Evolutionary conservation across 2,329 filamentous ascomycete species (phyloP).

Genomic region (Davidsoniella neocaledoniae): DNA sequence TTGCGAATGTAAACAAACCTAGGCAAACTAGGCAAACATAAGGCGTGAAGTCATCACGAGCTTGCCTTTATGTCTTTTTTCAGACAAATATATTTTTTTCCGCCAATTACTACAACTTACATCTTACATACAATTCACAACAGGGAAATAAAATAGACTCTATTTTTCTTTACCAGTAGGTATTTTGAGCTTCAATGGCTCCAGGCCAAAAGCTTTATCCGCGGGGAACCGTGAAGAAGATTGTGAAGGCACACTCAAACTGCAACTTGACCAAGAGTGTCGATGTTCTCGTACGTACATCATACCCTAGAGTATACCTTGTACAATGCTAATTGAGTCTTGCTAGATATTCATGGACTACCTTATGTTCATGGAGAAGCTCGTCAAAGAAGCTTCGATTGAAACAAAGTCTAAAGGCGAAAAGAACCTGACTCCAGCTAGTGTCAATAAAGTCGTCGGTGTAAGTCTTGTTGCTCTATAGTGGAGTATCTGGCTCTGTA

Average conservation of each 20-base stretch:
- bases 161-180: not conserved
- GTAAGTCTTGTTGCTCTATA: conserved; percentile 27
- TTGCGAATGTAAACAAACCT: not conserved
- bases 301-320: not conserved
- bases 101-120: not conserved
- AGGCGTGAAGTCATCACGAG: too few relatives aligned
- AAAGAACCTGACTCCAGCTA: conserved; percentile 54
- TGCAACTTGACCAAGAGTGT: conserved; percentile 68
- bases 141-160: too few relatives aligned
- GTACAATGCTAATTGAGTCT: not conserved
- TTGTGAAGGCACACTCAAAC: conserved; percentile 75
- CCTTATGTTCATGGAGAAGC: conserved; percentile 59
- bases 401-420: conserved; percentile 59
- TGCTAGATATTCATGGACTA: conserved; percentile 69
- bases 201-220: conserved; percentile 63
- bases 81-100: not conserved
- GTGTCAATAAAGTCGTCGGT: conserved; percentile 60
- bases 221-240: conserved; percentile 70
- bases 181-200: conserved; percentile 28
- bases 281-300: conserved; percentile 51
- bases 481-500: not conserved
- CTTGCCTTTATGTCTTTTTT: too few relatives aligned
- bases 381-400: conserved; percentile 67
- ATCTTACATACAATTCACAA: too few relatives aligned
- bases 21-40: not conserved